Conservation (phyloP, 257 asterid genomes). For the Echites panduratus region DNA sequence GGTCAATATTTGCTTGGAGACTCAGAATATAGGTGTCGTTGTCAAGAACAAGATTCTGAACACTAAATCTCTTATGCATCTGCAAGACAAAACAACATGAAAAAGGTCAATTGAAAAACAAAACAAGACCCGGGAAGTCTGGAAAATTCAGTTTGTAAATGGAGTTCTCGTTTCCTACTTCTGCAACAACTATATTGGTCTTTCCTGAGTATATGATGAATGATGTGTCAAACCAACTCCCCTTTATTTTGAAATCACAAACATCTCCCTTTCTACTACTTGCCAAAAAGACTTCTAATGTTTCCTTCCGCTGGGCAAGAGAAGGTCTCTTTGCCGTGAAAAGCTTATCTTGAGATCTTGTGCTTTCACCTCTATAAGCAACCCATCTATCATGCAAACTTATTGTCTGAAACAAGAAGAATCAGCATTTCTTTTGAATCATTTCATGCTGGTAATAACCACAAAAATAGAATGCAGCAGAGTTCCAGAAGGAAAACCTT, state of each 20-base stretch:
- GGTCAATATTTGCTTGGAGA: neutral
- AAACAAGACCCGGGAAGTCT: neutral
- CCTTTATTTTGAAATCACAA: neutral
- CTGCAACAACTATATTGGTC: neutral
- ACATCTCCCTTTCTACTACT: neutral
- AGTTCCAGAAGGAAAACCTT: neutral
- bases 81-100: neutral
- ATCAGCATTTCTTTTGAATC: neutral
- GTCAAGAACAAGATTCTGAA: constrained; percentile 1
- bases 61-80: neutral
- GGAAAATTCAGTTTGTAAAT: neutral
- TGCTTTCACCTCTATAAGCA: neutral
- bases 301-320: neutral
- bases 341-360: constrained; percentile 1
- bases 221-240: constrained; percentile 5
- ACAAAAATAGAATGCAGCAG: neutral
- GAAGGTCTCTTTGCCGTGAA: neutral
- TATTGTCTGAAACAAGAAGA: constrained; percentile 2
- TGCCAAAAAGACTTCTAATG: neutral
- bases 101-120: neutral
- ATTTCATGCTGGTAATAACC: neutral
- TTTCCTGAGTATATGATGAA: constrained; percentile 5
- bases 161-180: neutral
- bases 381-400: constrained; percentile 4
- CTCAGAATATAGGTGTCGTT: neutral